Percentiles rank a stretch among this genome's conserved stretches.
Conservation (phyloP, 176 grass and related monocot genomes). For the Triticum dicoccoides region DNA sequence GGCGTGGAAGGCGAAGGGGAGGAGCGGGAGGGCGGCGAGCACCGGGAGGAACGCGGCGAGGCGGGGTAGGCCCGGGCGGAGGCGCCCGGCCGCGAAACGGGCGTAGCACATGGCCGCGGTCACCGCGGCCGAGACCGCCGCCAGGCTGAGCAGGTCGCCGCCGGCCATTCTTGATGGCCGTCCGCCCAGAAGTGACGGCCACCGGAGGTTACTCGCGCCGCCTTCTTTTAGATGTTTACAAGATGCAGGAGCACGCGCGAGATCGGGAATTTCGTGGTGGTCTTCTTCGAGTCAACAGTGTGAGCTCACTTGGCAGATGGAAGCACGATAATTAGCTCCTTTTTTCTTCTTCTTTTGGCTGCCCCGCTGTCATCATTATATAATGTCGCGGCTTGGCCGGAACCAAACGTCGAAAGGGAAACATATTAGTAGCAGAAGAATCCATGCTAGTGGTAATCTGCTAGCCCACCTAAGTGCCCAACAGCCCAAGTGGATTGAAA, state of each 20-base stretch:
- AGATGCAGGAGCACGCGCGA: not conserved
- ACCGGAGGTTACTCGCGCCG: not conserved
- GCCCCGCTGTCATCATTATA: not conserved
- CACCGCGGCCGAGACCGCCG: conserved; percentile 4
- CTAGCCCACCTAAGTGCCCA: no score
- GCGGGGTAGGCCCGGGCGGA: conserved; percentile 42
- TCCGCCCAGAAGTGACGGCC: not conserved
- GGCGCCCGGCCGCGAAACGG: conserved; percentile 30
- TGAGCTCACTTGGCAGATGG: not conserved
- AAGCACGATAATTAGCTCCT: not conserved
- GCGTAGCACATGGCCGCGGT: conserved; percentile 45
- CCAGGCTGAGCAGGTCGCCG: conserved; percentile 38
- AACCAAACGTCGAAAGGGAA: not conserved
- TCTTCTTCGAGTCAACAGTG: not conserved
- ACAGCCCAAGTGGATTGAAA: no score
- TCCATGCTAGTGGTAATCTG: not conserved
- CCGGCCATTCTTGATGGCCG: not conserved
- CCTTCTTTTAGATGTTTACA: not conserved
- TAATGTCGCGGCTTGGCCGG: not conserved
- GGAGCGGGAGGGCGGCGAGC: conserved; percentile 38
- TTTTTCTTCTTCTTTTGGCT: not conserved
- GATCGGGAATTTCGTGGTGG: not conserved
- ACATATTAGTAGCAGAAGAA: not conserved
- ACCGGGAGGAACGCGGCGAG: conserved; percentile 48
- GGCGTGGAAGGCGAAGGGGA: conserved; percentile 52